Base-by-base conservation (phyloP, 768 basidiomycete genomes). In the Collybia sp. region DNA sequence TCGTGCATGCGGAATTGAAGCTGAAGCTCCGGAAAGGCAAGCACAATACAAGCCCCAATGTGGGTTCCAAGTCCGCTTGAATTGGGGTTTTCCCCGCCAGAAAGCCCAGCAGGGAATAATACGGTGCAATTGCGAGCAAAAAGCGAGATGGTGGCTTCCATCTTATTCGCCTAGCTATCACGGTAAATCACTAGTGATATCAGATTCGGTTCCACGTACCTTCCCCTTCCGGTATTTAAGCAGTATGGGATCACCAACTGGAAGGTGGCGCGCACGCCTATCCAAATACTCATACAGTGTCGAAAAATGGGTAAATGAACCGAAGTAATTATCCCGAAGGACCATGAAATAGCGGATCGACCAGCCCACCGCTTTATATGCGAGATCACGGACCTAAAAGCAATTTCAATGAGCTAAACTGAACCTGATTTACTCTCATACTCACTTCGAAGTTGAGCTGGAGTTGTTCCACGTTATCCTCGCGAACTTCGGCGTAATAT, bases 311-410 rank as follows among this genome's bases (percentile, higher is more conserved):
- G 93, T 96, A 64, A 96, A 98, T 4, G 80, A 76, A 10, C 95
- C 95, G 42, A 97, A 82, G 64, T 98, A 98, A 64, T 97, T 97
- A 57, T 95, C 92, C 39, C 87, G 82, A 47, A 96, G 58, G 34
- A 85, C 80, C 82, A 98, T 88, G 53, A 95, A 75, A 58, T 92
- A 84, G 32, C 93, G 82, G 49, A 94, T 77, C 2, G 83, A 82
- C 94, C 94, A 96, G 17, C 93, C 94, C 43, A 92, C 67, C 1
- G 74, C 70, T 60, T 85, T 88, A 66, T 84, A 85, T 8, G 77
- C 67, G 30, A 82, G 58, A 30, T 81, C 73, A 6, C 65, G 56
- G 0, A 67, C 57, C 88, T 89, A 50, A n/a, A 35, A 44, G 45
- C n/a, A n/a, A 39, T 10, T 30, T 33, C 35, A 20, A 17, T 13